Base-by-base conservation (phyloP, 495 filamentous ascomycete genomes). In the Neurospora sp. region DNA sequence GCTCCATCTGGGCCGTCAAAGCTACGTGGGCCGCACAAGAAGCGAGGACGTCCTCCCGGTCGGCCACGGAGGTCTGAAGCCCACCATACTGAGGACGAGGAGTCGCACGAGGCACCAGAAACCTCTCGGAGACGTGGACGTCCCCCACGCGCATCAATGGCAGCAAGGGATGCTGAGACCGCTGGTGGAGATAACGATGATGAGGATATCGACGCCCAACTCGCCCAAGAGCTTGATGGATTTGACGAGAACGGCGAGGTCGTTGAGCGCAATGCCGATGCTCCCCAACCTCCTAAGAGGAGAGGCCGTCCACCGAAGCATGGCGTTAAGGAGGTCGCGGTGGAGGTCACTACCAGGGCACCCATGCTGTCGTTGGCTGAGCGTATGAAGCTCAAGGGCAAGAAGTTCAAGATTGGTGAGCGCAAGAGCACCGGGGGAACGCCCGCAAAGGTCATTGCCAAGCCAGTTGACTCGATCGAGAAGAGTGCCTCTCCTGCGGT, bases 361-460 rank as follows among this genome's bases (percentile, higher is more conserved):
- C 72, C 77, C 0, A 81, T 81, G 38, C 77, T 86, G 77, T 85
- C 85, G 9, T 81, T 86, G 81, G 80, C 80, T 41, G 85, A 86
- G 38, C 77, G 83, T n/a, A 83, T 84, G 79, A 81, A 78, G 59
- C 74, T 84, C 14, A 81, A 78, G 62, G 84, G 84, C 54, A 85
- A 80, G 74, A 85, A 82, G 62, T 77, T 85, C 72, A 85, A 81
- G 77, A 85, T 85, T 39, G 75, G 77, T 16, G 73, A 75, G 38
- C 76, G 79, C 7, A 82, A 75, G 69, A 76, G 76, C 18, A 41
- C 69, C 38, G 39, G 70, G 71, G 20, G 20, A 75, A 72, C 44
- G 75, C 69, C 20, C 42, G 31, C 54, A 16, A 71, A 54, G 59
- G 35, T 39, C 31, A 12, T 70, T 7, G 44, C 81, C 4, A 73